Conservation (phyloP, 768 basidiomycete species). For the Lanmaoa rubissima region DNA sequence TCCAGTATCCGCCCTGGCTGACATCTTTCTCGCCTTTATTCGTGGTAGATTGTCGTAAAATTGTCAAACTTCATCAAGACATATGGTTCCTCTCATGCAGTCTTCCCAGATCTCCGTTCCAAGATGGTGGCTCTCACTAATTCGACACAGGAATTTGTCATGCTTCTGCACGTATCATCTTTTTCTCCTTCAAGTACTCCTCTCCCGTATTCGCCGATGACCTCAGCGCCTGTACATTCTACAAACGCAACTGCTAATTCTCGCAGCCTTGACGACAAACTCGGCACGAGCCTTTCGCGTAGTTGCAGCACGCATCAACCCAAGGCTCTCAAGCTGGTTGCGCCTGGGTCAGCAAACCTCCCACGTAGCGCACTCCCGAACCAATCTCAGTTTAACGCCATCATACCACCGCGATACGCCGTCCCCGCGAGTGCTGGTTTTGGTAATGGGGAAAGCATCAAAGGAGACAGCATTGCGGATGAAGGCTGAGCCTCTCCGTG, state of each 20-base stretch:
- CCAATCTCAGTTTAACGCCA: slow-evolving; percentile 44
- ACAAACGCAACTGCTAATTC: slow-evolving; percentile 8
- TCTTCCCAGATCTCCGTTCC: slow-evolving; percentile 58
- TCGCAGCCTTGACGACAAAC: slow-evolving; percentile 43
- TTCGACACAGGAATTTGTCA: slow-evolving; percentile 83
- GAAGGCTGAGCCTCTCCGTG: slow-evolving; percentile 33
- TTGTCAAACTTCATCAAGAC: slow-evolving; percentile 72
- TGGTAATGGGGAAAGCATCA: slow-evolving; percentile 15
- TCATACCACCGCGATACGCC: slow-evolving; percentile 28
- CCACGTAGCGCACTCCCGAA: slow-evolving; percentile 56
- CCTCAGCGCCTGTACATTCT: slow-evolving; percentile 27
- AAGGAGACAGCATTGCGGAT: slow-evolving; percentile 17
- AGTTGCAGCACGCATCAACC: slow-evolving; percentile 54
- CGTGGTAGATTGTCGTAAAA: slow-evolving; percentile 68
- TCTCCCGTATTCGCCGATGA: slow-evolving; percentile 61
- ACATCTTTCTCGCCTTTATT: slow-evolving; percentile 3
- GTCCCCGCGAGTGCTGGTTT: background rate
- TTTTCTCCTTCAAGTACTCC: slow-evolving; percentile 59
- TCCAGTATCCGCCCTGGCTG: background rate
- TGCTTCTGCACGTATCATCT: slow-evolving; percentile 82
- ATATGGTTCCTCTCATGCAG: slow-evolving; percentile 53
- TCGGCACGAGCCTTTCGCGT: slow-evolving; percentile 55
- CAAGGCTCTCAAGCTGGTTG: slow-evolving; percentile 38
- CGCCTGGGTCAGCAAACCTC: slow-evolving; percentile 30
- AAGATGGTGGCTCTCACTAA: slow-evolving; percentile 78